Percentiles rank a stretch among this genome's conserved stretches.
Conservation (phyloP, 2,329 filamentous ascomycete species). For the Dryadomyces quercivorus region DNA sequence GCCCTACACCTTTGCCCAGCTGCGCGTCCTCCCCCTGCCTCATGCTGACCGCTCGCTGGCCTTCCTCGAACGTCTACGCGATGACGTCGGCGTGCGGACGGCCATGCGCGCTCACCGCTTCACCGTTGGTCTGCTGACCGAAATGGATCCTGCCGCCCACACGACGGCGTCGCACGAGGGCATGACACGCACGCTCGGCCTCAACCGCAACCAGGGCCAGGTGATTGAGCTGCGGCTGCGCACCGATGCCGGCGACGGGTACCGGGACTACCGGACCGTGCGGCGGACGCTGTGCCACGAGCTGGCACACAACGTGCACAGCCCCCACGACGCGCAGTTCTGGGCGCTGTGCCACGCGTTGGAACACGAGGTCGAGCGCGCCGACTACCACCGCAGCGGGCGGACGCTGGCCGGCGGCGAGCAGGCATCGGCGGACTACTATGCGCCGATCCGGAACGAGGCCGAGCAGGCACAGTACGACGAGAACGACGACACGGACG, state of each 20-base stretch:
- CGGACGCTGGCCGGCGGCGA: constrained; percentile 51
- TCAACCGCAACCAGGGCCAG: constrained; percentile 81
- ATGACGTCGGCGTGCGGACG: constrained; percentile 74
- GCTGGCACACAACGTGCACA: constrained; percentile 80
- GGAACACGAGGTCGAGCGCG: constrained; percentile 70
- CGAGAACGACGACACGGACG: constrained; percentile 48
- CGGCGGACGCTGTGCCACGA: constrained; percentile 91
- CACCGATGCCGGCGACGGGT: constrained; percentile 92
- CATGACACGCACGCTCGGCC: constrained; percentile 62
- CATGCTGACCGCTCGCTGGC: constrained; percentile 56
- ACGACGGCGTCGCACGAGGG: constrained; percentile 60
- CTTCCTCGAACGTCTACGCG: constrained; percentile 63
- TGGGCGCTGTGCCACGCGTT: constrained; percentile 84
- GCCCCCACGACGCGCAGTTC: constrained; percentile 74
- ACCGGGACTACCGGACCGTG: constrained; percentile 84
- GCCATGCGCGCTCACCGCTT: constrained; percentile 80
- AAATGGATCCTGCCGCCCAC: constrained; percentile 85
- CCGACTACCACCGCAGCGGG: constrained; percentile 68
- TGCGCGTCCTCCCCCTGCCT: constrained; percentile 66
- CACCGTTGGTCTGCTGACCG: constrained; percentile 73
- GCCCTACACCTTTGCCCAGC: constrained; percentile 60
- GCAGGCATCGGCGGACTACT: constrained; percentile 24
- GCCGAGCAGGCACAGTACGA: constrained; percentile 33
- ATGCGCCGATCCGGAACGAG: constrained; percentile 33
- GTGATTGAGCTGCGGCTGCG: constrained; percentile 81